Percentiles rank a stretch among this genome's conserved stretches.
Conservation (phyloP, 805 yeast species). For the Candida takata region DNA sequence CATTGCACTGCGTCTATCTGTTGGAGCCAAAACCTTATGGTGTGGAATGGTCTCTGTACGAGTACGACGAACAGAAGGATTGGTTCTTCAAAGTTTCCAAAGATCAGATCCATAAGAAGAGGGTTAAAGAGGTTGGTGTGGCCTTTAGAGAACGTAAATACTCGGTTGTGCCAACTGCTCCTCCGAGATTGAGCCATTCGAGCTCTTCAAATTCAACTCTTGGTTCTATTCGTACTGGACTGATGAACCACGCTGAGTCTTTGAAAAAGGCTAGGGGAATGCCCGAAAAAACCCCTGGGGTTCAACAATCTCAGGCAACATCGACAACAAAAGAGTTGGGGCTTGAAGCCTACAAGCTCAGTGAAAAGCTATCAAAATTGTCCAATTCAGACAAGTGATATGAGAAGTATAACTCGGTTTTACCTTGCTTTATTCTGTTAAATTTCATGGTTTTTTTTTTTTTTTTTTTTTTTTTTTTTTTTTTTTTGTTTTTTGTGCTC, state of each 20-base stretch:
- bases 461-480: too few relatives aligned
- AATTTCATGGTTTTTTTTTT: too few relatives aligned
- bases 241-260: constrained; percentile 1
- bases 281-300: constrained; percentile 3
- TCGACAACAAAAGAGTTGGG: too few relatives aligned
- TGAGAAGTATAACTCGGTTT: background rate
- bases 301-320: too few relatives aligned
- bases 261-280: constrained; percentile 18
- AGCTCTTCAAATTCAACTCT: constrained; percentile 2
- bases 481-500: too few relatives aligned
- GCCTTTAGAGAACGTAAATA: constrained; percentile 61
- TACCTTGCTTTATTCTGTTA: too few relatives aligned
- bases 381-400: constrained; percentile 1
- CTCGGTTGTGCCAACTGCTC: constrained; percentile 74
- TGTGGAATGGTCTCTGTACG: constrained; percentile 86
- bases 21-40: constrained; percentile 94
- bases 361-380: constrained; percentile 23
- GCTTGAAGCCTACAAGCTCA: constrained; percentile 23
- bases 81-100: constrained; percentile 65
- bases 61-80: constrained; percentile 71
- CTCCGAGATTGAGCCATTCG: constrained; percentile 26
- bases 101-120: constrained; percentile 36
- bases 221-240: background rate
- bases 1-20: constrained; percentile 83
- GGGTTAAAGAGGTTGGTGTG: constrained; percentile 65